These are phyloP conservation scores for Lepiota brunneoincarnata DNA, from an alignment of 768 basidiomycete genomes.

Conservation along the genomic window DNA sequence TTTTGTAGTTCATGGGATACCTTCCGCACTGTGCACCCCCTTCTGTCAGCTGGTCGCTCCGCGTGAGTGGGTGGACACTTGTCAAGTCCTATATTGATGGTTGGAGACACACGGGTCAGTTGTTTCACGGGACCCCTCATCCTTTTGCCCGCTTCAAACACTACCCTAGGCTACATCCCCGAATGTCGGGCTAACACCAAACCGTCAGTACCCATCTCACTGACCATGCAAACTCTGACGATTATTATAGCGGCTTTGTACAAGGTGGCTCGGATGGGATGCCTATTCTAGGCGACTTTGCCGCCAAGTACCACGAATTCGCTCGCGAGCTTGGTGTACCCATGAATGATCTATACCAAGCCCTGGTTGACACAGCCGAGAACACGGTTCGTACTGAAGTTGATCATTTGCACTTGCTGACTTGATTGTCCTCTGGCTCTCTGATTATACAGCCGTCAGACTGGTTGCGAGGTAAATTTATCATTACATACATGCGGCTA, in stretches of 20 bases:
- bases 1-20: constrained; percentile 48
- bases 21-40: constrained; percentile 50
- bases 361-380: constrained; percentile 48
- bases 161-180: constrained; percentile 39
- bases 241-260: constrained; percentile 39
- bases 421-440: neutral
- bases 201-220: constrained; percentile 26
- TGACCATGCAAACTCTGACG: neutral
- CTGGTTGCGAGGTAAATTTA: constrained; percentile 39
- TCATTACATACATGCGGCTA: neutral
- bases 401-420: neutral
- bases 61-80: constrained; percentile 43
- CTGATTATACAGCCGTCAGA: constrained; percentile 36
- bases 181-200: constrained; percentile 51
- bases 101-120: constrained; percentile 42
- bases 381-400: constrained; percentile 37
- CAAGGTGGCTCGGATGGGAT: constrained; percentile 51
- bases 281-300: constrained; percentile 52
- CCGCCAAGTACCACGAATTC: constrained; percentile 38
- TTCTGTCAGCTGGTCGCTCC: constrained; percentile 45
- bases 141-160: neutral
- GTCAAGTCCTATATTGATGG: constrained; percentile 49
- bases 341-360: constrained; percentile 44
- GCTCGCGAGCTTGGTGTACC: constrained; percentile 39
- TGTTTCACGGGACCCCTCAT: neutral